Percentiles rank a stretch among this genome's conserved stretches.
Conservation (phyloP, 2,329 filamentous ascomycete genomes). For the Penicillium sp. region DNA sequence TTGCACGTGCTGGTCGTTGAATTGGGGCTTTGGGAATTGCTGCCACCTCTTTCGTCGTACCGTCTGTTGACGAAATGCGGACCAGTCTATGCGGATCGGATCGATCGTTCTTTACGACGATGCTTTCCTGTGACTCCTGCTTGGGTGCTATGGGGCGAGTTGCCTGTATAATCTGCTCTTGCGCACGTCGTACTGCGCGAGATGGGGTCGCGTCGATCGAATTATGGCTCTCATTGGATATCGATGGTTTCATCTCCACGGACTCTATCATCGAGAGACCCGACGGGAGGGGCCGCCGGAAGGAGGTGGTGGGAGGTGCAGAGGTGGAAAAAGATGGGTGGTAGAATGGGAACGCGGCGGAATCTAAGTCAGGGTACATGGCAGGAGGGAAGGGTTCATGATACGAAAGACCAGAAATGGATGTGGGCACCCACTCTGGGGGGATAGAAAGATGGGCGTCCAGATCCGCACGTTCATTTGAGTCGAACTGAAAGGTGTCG, state of each 20-base stretch:
- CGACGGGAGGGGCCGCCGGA: conserved; percentile 24
- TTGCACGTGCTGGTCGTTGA: conserved; percentile 66
- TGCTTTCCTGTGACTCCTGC: conserved; percentile 33
- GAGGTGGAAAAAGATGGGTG: conserved; percentile 37
- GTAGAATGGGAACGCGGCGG: conserved; percentile 29
- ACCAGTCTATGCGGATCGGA: conserved; percentile 49
- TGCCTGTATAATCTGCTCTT: conserved; percentile 49
- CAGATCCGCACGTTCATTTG: conserved; percentile 27
- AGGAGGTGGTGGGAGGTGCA: conserved; percentile 34
- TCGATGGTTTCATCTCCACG: conserved; percentile 52
- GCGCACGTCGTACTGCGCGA: conserved; percentile 46
- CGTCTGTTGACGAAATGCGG: conserved; percentile 52
- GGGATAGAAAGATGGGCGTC: conserved; percentile 22
- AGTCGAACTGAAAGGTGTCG: conserved; percentile 47
- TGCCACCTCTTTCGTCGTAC: conserved; percentile 55
- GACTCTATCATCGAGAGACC: conserved; percentile 39
- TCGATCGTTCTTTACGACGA: conserved; percentile 27
- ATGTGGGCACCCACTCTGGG: conserved; percentile 24
- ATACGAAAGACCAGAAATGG: conserved; percentile 17
- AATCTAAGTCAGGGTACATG: conserved; percentile 30
- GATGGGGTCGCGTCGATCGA: conserved; percentile 44
- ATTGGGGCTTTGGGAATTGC: conserved; percentile 56
- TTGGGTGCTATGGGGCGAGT: conserved; percentile 53
- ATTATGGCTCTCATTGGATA: conserved; percentile 47
- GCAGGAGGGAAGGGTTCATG: conserved; percentile 16